phyloP scores from a whole-genome alignment of 805 yeast genomes.

The Suhomyces kilbournensis region DNA sequence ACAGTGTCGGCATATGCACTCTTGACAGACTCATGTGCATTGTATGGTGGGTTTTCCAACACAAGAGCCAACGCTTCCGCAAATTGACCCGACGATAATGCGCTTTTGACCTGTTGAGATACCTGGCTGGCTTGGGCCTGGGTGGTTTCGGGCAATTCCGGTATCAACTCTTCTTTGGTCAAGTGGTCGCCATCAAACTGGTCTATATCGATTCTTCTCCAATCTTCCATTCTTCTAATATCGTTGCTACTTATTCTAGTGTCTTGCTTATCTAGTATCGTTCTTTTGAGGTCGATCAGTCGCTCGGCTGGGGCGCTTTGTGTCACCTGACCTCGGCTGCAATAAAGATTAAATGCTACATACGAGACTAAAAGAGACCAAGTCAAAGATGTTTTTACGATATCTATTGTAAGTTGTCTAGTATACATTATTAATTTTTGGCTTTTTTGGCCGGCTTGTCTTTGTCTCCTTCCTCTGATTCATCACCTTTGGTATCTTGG shows the following conservation, averaged over 20 bases:
- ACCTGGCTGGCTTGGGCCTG: constrained; percentile 51
- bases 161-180: constrained; percentile 60
- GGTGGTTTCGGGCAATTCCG: constrained; percentile 45
- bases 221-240: constrained; percentile 37
- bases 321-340: not conserved
- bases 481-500: constrained; percentile 6
- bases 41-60: constrained; percentile 78
- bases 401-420: not conserved
- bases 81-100: constrained; percentile 70
- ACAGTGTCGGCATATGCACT: constrained; percentile 45
- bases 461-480: constrained; percentile 1
- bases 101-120: constrained; percentile 56
- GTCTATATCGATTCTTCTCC: constrained; percentile 96
- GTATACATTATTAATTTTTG: constrained; percentile 1
- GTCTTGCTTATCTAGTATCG: not conserved
- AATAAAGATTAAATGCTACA: not conserved
- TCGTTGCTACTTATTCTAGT: too few relatives aligned
- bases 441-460: constrained; percentile 1
- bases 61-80: constrained; percentile 61
- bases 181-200: constrained; percentile 82
- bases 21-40: constrained; percentile 61
- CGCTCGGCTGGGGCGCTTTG: not conserved
- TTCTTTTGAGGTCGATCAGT: not conserved
- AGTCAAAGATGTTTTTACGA: too few relatives aligned
- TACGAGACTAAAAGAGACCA: too few relatives aligned